Evolutionary conservation across 2,329 filamentous ascomycete species (phyloP).

Genomic region (Escovopsis sp.): DNA sequence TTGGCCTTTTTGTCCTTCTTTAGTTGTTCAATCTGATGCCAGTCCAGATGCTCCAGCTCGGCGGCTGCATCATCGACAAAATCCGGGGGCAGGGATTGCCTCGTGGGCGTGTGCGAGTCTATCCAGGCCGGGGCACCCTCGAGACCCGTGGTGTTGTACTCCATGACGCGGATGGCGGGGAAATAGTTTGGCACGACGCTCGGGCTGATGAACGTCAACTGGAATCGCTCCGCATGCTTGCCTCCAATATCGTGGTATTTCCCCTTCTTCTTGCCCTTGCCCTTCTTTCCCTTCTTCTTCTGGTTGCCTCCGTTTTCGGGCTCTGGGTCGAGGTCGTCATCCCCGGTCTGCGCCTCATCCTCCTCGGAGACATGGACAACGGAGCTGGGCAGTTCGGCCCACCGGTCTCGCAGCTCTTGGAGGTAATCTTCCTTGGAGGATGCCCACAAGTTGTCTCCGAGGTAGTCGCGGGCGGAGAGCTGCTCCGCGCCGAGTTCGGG

Average conservation of each 20-base stretch:
- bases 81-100: slow-evolving; percentile 1
- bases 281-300: slow-evolving; percentile 22
- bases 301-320: slow-evolving; percentile 17
- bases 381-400: slow-evolving; percentile 57
- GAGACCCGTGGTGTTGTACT: slow-evolving; percentile 72
- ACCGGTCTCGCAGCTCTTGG: slow-evolving; percentile 58
- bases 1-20: slow-evolving; percentile 16
- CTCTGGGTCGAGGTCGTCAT: slow-evolving; percentile 10
- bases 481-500: slow-evolving; percentile 29
- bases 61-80: background rate
- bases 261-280: slow-evolving; percentile 32
- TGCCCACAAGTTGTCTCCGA: slow-evolving; percentile 41
- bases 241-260: slow-evolving; percentile 52
- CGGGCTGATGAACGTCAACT: slow-evolving; percentile 63
- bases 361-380: slow-evolving; percentile 11
- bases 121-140: slow-evolving; percentile 38
- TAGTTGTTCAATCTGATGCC: slow-evolving; percentile 12
- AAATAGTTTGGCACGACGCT: slow-evolving; percentile 90
- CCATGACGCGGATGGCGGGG: slow-evolving; percentile 74
- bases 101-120: slow-evolving; percentile 13
- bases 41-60: slow-evolving; percentile 15
- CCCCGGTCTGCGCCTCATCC: slow-evolving; percentile 6
- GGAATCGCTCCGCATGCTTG: slow-evolving; percentile 70
- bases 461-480: slow-evolving; percentile 9
- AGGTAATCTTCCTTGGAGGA: slow-evolving; percentile 57